Evolutionary conservation across 2,329 filamentous ascomycete species (phyloP).

Genomic region (Rutstroemia sydowiana): DNA sequence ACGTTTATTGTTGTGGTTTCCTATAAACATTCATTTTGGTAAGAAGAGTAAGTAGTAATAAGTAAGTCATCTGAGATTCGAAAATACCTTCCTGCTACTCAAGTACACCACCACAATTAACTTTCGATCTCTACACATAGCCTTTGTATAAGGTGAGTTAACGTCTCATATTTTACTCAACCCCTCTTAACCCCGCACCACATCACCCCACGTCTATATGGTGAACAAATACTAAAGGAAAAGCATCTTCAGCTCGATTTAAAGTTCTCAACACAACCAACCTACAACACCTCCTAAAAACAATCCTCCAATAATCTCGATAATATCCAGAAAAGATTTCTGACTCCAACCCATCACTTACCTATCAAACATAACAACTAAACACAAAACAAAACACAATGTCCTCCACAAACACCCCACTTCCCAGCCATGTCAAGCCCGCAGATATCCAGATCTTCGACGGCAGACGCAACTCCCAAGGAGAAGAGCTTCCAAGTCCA

Average conservation of each 20-base stretch:
- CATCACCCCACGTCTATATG: not conserved
- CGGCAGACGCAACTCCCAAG: conserved; percentile 20
- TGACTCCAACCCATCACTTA: too few species aligned
- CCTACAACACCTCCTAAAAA: too few species aligned
- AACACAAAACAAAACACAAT: not conserved
- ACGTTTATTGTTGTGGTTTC: too few species aligned
- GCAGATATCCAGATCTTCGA: conserved; percentile 15
- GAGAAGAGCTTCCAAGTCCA: conserved; percentile 18
- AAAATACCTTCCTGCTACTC: too few species aligned
- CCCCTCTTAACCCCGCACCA: not conserved
- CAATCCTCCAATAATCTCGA: not conserved
- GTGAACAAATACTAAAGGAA: too few species aligned
- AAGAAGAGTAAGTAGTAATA: too few species aligned
- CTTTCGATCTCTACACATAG: not conserved
- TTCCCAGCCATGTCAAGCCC: not conserved
- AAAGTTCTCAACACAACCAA: too few species aligned
- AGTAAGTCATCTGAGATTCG: too few species aligned
- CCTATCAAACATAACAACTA: not conserved
- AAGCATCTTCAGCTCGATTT: too few species aligned
- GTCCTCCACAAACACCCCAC: not conserved
- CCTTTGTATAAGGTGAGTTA: not conserved
- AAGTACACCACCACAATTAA: too few species aligned
- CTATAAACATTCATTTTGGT: too few species aligned
- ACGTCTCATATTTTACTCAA: not conserved
- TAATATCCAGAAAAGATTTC: not conserved